Conservation (phyloP, 2,329 filamentous ascomycete genomes). For the Albophoma yamanashiensis region DNA sequence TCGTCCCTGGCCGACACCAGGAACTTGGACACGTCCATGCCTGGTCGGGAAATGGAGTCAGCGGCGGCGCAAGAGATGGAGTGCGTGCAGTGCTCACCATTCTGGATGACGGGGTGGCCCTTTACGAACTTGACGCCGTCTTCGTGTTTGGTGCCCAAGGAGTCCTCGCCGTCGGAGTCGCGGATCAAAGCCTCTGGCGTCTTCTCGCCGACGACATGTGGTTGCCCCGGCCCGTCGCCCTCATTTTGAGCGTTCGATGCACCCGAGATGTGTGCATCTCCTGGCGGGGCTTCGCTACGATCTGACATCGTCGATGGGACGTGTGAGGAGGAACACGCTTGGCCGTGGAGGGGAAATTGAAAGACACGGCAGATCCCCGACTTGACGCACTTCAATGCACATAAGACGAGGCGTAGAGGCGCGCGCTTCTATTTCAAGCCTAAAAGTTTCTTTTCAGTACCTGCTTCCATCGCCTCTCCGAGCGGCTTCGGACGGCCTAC, state of each 20-base stretch:
- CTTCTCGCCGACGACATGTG: neutral
- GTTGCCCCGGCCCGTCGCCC: neutral
- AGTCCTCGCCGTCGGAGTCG: neutral
- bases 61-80: neutral
- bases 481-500: neutral
- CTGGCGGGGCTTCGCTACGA: neutral
- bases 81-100: neutral
- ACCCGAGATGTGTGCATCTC: neutral
- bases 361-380: neutral
- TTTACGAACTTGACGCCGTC: neutral
- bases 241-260: neutral
- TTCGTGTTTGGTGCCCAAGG: neutral
- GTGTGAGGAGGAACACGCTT: no score
- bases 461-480: neutral
- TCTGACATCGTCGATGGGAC: neutral
- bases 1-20: conserved; percentile 10
- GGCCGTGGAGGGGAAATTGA: no score
- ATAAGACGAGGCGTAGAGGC: no score
- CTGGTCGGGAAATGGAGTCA: neutral
- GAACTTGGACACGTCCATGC: conserved; percentile 9
- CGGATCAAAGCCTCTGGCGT: neutral
- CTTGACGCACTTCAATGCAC: neutral
- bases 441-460: neutral
- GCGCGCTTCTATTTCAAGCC: no score
- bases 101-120: neutral